A percentile compares a stretch with the other conserved stretches of the same genome.
Evolutionary conservation across 257 asterid genomes (phyloP).

Genomic region (Fraxinus anomala): DNA sequence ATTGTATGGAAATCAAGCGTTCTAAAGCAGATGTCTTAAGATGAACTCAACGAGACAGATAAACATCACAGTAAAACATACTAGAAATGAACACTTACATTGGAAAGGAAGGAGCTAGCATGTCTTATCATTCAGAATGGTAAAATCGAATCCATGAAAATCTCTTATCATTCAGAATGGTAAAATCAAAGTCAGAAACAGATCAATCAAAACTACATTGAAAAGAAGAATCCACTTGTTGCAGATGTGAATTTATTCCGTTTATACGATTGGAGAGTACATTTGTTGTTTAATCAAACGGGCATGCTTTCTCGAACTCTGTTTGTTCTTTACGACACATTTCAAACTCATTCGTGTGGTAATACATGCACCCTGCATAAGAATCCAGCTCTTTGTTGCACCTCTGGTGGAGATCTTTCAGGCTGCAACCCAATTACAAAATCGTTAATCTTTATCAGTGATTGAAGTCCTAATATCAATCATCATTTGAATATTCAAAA

Average conservation of each 20-base stretch:
- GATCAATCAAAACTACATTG: background rate
- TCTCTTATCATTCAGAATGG: background rate
- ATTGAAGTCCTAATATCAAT: background rate
- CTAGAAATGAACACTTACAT: background rate
- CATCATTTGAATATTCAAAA: background rate
- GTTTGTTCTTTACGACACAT: conserved; percentile 86
- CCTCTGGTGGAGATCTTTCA: conserved; percentile 82
- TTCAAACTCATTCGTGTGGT: conserved; percentile 89
- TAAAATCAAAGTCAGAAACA: conserved; percentile 1
- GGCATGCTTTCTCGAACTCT: conserved; percentile 83
- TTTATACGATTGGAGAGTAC: background rate
- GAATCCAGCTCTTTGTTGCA: conserved; percentile 90
- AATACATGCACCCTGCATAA: conserved; percentile 93
- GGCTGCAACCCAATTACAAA: conserved; percentile 40
- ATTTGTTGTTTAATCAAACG: conserved; percentile 28
- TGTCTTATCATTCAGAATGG: background rate
- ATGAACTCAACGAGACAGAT: too few species aligned
- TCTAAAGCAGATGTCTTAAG: background rate
- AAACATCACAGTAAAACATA: background rate
- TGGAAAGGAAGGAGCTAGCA: background rate
- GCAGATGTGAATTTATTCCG: conserved; percentile 6
- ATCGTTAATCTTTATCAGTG: background rate
- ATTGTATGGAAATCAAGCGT: too few species aligned
- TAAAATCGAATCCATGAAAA: background rate
- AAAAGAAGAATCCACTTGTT: background rate